Evolutionary conservation across 164 flowering plant genomes (phyloP), one percentile per base, ranked within the genome.

Genomic region (Umbellularia californica): DNA sequence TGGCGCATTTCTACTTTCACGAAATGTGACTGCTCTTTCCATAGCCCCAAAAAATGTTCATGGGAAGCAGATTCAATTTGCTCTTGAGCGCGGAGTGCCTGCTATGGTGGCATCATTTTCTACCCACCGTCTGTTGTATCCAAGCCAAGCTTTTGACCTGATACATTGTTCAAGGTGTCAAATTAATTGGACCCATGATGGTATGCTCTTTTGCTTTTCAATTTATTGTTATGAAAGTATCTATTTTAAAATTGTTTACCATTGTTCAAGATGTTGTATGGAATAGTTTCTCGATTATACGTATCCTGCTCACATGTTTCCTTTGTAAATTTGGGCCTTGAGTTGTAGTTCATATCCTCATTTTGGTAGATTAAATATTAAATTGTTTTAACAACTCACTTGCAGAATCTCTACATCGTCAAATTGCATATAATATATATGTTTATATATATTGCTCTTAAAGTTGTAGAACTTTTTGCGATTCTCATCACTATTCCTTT

Each of bases 51-150:
- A 88, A 82, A 89, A 86, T 82, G 90, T 86, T 71, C 89, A 88
- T 78, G 90, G 87, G 80, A 88, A 88, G 72, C 92, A 88, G 83
- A 85, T 88, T 78, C 90, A 87, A 51, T 87, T 88, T 81, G 90
- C 92, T 41, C 87, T 89, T 51, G 92, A 89, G 71, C 88, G 89
- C 58, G 92, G 92, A n/a, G 89, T 89, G 51, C 90, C 92, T 66
- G 90, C 89, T 24, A 86, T 89, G 90, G 87, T 86, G 52, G 83
- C 92, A 27, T 88, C 85, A 50, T 86, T 87, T 78, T 85, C 89
- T 60, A 87, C 90, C n/a, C 82, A 70, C 1, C 87, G 89, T 4
- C 78, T 89, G 52, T 72, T 81, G 72, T 89, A 87, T 81, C 92
- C 92, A 68, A 89, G 90, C 73, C 92, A 89, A 77, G 92, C 90